These are phyloP conservation scores for Talaromyces rugulosus DNA, from an alignment of 2,329 filamentous ascomycete genomes.

Conservation along the genomic window DNA sequence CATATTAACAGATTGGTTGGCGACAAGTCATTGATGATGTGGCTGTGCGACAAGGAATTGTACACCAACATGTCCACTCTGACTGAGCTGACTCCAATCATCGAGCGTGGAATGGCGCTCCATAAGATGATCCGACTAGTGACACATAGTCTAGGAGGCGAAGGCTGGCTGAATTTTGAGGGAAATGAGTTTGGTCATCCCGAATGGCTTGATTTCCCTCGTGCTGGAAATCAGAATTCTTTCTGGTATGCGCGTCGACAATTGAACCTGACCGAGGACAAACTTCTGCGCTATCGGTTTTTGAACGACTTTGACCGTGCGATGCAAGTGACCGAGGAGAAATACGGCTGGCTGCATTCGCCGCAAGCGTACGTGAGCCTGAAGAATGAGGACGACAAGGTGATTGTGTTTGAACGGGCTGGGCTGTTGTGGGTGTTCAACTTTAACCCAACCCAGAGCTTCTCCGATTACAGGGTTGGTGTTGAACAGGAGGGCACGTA, in stretches of 20 bases:
- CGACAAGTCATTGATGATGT: constrained; percentile 96
- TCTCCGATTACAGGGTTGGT: constrained; percentile 87
- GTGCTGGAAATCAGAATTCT: constrained; percentile 85
- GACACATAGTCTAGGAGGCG: constrained; percentile 85
- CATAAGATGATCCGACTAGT: constrained; percentile 98
- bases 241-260: constrained; percentile 94
- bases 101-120: constrained; percentile 83
- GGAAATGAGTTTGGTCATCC: constrained; percentile 98
- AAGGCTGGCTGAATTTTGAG: constrained; percentile 97
- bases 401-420: constrained; percentile 90
- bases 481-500: constrained; percentile 83
- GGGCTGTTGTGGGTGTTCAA: constrained; percentile 94
- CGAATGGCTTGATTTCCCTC: constrained; percentile 97
- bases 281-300: constrained; percentile 79
- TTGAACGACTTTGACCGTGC: constrained; percentile 89
- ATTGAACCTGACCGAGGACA: constrained; percentile 85
- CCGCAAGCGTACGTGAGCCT: constrained; percentile 87
- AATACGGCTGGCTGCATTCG: constrained; percentile 85
- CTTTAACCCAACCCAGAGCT: constrained; percentile 81
- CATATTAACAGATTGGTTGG: constrained; percentile 61
- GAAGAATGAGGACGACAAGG: constrained; percentile 91
- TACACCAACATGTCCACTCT: constrained; percentile 96
- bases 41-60: constrained; percentile 93
- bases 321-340: constrained; percentile 84
- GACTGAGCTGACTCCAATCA: constrained; percentile 77